Evolutionary conservation across 768 basidiomycete species (phyloP).

Genomic region (Tylopilus intermedius): DNA sequence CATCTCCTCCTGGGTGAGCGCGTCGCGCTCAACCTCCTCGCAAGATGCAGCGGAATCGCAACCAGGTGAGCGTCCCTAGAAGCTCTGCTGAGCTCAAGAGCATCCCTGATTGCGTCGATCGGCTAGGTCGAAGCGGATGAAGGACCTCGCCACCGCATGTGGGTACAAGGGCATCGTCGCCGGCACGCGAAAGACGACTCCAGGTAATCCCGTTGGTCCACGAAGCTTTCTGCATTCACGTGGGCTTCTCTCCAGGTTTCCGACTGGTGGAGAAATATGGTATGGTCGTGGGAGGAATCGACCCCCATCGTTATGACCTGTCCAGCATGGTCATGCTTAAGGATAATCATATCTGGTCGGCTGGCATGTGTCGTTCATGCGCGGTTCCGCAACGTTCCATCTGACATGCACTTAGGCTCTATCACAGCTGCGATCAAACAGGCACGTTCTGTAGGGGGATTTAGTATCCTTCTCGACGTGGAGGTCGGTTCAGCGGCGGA

Average conservation of each 20-base stretch:
- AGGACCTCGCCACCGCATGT: constrained; percentile 67
- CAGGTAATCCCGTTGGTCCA: constrained; percentile 41
- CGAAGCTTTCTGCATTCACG: constrained; percentile 4
- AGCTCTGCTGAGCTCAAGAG: not conserved
- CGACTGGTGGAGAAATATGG: constrained; percentile 97
- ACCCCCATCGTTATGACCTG: constrained; percentile 92
- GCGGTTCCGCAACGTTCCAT: not conserved
- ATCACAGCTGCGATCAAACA: constrained; percentile 83
- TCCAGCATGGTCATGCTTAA: constrained; percentile 99
- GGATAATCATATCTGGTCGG: constrained; percentile 99
- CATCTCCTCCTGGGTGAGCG: constrained; percentile 88
- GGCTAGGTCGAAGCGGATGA: constrained; percentile 73
- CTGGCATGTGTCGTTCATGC: constrained; percentile 45
- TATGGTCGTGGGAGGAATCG: constrained; percentile 96
- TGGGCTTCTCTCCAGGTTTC: constrained; percentile 52
- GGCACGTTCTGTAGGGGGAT: constrained; percentile 88
- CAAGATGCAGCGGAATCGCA: constrained; percentile 94
- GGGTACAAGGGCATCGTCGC: constrained; percentile 89
- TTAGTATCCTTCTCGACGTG: constrained; percentile 87
- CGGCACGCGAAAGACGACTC: constrained; percentile 96
- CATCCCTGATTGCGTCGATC: not conserved
- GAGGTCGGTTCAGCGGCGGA: constrained; percentile 87
- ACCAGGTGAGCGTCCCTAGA: constrained; percentile 60
- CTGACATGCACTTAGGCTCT: constrained; percentile 52
- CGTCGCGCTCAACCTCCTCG: constrained; percentile 87